phyloP scores from a whole-genome alignment of 2,329 filamentous ascomycete species.

The Didymella glomerata region DNA sequence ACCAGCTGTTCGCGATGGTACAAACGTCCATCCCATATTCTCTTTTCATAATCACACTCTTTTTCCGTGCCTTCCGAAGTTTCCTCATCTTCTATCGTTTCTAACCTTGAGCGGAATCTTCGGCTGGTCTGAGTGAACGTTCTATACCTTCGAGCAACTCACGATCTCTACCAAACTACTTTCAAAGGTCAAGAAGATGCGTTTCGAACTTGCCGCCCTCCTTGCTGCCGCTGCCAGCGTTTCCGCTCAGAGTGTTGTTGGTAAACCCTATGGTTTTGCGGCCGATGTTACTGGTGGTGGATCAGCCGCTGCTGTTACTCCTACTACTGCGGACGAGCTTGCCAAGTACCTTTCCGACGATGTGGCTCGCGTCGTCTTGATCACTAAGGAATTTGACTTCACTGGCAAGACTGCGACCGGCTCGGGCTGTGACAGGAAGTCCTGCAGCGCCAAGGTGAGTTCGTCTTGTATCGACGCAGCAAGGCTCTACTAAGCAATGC shows the following conservation, averaged over 20 bases:
- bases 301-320: slow-evolving; percentile 32
- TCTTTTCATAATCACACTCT: slow-evolving; percentile 9
- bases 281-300: slow-evolving; percentile 37
- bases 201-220: slow-evolving; percentile 29
- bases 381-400: slow-evolving; percentile 39
- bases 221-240: slow-evolving; percentile 28
- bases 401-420: slow-evolving; percentile 32
- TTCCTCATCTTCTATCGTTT: slow-evolving; percentile 24
- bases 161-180: background rate
- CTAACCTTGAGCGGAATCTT: slow-evolving; percentile 31
- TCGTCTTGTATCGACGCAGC: background rate
- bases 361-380: slow-evolving; percentile 31
- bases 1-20: background rate
- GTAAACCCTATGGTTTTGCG: slow-evolving; percentile 38
- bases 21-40: background rate
- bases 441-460: slow-evolving; percentile 21
- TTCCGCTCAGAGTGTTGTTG: slow-evolving; percentile 35
- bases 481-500: background rate
- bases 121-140: slow-evolving; percentile 37
- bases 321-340: slow-evolving; percentile 34
- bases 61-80: slow-evolving; percentile 15
- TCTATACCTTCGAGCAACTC: slow-evolving; percentile 19
- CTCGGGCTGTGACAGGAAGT: slow-evolving; percentile 33
- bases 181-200: slow-evolving; percentile 23
- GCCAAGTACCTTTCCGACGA: slow-evolving; percentile 33